phyloP scores from a whole-genome alignment of 1,284 basidiomycete genomes.

The Tylopilus orsonianus region DNA sequence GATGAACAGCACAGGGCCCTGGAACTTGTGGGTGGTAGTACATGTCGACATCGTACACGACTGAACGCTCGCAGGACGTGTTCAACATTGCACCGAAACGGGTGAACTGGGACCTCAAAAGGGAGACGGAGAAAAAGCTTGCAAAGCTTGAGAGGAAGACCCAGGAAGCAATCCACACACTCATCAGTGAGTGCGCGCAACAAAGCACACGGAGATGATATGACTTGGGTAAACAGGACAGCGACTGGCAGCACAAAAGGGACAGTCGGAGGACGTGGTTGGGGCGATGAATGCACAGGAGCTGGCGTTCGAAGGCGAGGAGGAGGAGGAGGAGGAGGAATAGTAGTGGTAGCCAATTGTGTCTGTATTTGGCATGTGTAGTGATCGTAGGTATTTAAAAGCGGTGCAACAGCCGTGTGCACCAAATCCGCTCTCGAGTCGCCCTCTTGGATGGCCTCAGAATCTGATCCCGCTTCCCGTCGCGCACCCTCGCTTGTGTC shows the following conservation, averaged over 20 bases:
- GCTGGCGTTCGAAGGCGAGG: constrained; percentile 47
- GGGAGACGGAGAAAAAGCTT: constrained; percentile 89
- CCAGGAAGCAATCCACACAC: constrained; percentile 87
- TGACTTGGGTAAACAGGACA: constrained; percentile 50
- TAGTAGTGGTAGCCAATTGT: background rate
- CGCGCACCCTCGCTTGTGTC: constrained; percentile 48
- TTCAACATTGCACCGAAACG: constrained; percentile 97
- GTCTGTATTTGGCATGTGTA: constrained; percentile 24
- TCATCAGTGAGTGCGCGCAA: constrained; percentile 72
- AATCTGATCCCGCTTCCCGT: constrained; percentile 32
- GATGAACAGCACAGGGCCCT: constrained; percentile 83
- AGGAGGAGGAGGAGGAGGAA: constrained; percentile 26
- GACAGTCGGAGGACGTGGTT: constrained; percentile 70
- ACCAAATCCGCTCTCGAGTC: background rate
- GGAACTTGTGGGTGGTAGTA: constrained; percentile 68
- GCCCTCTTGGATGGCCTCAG: constrained; percentile 26
- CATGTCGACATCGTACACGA: constrained; percentile 2
- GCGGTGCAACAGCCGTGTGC: constrained; percentile 2
- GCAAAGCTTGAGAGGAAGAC: constrained; percentile 87
- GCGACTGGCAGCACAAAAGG: constrained; percentile 73
- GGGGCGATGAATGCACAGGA: constrained; percentile 79
- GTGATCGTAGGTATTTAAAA: constrained; percentile 20
- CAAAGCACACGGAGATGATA: constrained; percentile 18
- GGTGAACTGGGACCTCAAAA: constrained; percentile 96
- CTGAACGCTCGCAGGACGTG: constrained; percentile 64